Evolutionary conservation across 1,284 basidiomycete genomes (phyloP).

Genomic region (Fomes fomentarius): DNA sequence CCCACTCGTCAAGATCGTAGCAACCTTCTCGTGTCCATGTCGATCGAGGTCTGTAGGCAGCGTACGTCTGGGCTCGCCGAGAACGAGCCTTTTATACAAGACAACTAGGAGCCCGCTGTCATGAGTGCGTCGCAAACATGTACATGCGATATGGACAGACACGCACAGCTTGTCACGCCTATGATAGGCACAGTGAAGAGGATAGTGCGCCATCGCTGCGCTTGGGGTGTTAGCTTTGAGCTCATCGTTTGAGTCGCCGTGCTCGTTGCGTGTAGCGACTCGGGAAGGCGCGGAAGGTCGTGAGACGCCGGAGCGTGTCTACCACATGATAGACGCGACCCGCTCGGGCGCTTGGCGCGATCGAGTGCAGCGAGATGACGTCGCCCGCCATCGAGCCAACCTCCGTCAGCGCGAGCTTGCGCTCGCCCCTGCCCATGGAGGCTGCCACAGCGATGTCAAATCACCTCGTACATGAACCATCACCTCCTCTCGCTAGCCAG

Average conservation of each 20-base stretch:
- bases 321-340: constrained; percentile 17
- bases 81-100: constrained; percentile 64
- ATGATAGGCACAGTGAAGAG: constrained; percentile 66
- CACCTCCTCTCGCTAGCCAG: constrained; percentile 7
- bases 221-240: constrained; percentile 42
- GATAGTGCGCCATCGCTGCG: constrained; percentile 58
- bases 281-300: constrained; percentile 11
- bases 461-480: constrained; percentile 14
- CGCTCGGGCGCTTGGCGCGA: constrained; percentile 2
- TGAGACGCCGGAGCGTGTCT: background rate
- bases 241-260: constrained; percentile 19
- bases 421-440: too few species aligned
- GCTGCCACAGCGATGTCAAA: too few species aligned
- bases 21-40: constrained; percentile 27
- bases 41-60: constrained; percentile 19
- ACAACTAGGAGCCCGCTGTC: constrained; percentile 50
- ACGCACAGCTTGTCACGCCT: constrained; percentile 59
- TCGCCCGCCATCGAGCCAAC: constrained; percentile 13
- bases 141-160: constrained; percentile 23
- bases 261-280: constrained; percentile 10
- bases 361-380: constrained; percentile 19
- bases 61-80: constrained; percentile 58
- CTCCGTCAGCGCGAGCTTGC: too few species aligned
- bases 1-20: constrained; percentile 13
- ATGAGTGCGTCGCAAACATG: constrained; percentile 5